phyloP scores from a whole-genome alignment of 805 yeast genomes.

The Starmerella sp. region DNA sequence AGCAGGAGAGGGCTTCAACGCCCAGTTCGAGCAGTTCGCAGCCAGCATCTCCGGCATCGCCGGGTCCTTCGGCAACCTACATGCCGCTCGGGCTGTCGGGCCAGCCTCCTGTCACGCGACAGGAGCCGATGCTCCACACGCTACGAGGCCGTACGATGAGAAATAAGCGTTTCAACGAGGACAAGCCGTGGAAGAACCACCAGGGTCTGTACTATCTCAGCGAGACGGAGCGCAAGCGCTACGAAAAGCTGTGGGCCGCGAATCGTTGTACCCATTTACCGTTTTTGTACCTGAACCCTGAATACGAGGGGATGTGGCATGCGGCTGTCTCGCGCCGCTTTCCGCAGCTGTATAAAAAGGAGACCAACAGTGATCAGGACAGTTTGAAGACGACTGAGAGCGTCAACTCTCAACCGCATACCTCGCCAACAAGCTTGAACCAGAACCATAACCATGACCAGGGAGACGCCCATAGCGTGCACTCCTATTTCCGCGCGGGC shows the following conservation, averaged over 20 bases:
- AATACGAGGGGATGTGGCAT: slow-evolving; percentile 12
- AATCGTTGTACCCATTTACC: slow-evolving; percentile 47
- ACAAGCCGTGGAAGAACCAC: slow-evolving; percentile 91
- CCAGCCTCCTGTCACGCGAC: not conserved
- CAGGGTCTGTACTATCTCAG: slow-evolving; percentile 39
- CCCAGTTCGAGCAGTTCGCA: not conserved
- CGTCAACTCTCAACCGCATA: not conserved
- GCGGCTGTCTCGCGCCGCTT: slow-evolving; percentile 1
- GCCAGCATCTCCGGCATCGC: not conserved
- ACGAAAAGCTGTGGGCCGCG: slow-evolving; percentile 90
- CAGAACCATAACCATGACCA: not conserved
- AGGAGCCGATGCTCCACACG: slow-evolving; percentile 15
- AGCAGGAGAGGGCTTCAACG: not conserved
- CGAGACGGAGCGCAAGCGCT: slow-evolving; percentile 64
- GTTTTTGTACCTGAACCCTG: slow-evolving; percentile 10
- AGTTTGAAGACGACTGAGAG: not conserved
- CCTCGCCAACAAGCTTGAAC: not conserved
- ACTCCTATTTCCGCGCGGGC: not conserved
- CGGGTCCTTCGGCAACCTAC: not conserved
- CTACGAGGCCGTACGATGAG: slow-evolving; percentile 34
- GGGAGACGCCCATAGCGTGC: not conserved
- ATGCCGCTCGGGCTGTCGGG: not conserved
- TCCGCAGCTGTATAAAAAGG: slow-evolving; percentile 5
- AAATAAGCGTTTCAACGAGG: slow-evolving; percentile 55
- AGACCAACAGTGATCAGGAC: not conserved